Percentiles rank a stretch among this genome's conserved stretches.
These are phyloP conservation scores for Claviceps monticola DNA, from an alignment of 2,329 filamentous ascomycete genomes.

Conservation along the genomic window DNA sequence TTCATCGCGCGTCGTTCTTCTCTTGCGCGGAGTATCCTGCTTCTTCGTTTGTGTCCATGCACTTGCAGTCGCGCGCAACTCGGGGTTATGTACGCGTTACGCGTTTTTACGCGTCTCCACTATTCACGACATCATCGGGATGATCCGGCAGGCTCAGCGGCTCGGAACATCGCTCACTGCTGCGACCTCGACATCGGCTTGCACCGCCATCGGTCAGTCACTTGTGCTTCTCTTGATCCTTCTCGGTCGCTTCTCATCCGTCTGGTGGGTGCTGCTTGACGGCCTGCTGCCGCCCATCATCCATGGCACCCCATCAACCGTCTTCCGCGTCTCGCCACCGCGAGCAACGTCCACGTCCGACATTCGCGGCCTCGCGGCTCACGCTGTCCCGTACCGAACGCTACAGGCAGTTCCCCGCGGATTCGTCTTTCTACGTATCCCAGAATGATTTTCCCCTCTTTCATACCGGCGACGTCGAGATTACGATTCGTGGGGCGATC, in stretches of 20 bases:
- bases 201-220: too few relatives aligned
- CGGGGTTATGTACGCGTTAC: too few relatives aligned
- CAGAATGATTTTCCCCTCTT: slow-evolving; percentile 93
- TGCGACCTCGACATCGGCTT: too few relatives aligned
- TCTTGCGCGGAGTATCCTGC: too few relatives aligned
- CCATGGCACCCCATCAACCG: slow-evolving; percentile 34
- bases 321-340: slow-evolving; percentile 5
- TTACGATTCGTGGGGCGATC: slow-evolving; percentile 52
- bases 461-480: slow-evolving; percentile 86
- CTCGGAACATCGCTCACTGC: too few relatives aligned
- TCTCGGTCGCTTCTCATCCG: too few relatives aligned
- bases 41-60: too few relatives aligned
- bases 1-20: too few relatives aligned
- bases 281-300: slow-evolving; percentile 34
- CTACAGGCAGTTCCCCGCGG: slow-evolving; percentile 70
- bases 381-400: slow-evolving; percentile 48
- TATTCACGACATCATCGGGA: too few relatives aligned
- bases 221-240: background rate
- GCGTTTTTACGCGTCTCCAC: too few relatives aligned
- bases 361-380: slow-evolving; percentile 49
- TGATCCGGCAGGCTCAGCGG: too few relatives aligned
- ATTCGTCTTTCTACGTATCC: slow-evolving; percentile 51
- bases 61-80: too few relatives aligned
- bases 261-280: background rate
- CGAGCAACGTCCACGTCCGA: slow-evolving; percentile 4